Conservation (phyloP, 495 filamentous ascomycete species). For the Hypomontagnella monticulosa region DNA sequence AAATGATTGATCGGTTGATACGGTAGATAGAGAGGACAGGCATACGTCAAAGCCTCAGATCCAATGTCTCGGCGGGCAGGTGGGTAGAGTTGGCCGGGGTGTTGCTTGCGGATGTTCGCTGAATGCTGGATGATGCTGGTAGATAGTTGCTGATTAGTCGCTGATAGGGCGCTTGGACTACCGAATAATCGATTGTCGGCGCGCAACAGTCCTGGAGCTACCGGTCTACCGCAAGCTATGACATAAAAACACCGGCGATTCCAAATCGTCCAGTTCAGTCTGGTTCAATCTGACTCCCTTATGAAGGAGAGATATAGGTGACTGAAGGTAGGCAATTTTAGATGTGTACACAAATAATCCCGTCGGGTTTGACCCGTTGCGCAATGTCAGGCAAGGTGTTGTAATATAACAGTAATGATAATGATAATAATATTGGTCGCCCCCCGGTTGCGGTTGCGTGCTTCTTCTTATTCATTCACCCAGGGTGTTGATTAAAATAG, state of each 20-base stretch:
- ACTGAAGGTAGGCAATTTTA: neutral
- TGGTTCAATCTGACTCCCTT: too few species aligned
- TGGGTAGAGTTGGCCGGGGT: slow-evolving; percentile 4
- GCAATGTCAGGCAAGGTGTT: neutral
- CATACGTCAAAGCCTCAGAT: slow-evolving; percentile 39
- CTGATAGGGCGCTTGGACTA: slow-evolving; percentile 24
- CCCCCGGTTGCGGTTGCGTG: slow-evolving; percentile 16
- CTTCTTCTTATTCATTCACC: slow-evolving; percentile 11
- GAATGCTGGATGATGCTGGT: too few species aligned
- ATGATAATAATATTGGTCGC: slow-evolving; percentile 5
- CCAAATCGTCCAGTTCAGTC: too few species aligned
- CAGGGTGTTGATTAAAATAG: slow-evolving; percentile 26
- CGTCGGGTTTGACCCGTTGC: neutral
- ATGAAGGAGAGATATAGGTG: too few species aligned
- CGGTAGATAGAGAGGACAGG: slow-evolving; percentile 16
- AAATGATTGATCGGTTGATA: slow-evolving; percentile 12
- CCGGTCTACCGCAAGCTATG: neutral
- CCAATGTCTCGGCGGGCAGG: slow-evolving; percentile 27
- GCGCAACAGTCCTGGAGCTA: neutral
- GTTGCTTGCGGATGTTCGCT: slow-evolving; percentile 18
- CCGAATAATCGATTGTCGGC: slow-evolving; percentile 27
- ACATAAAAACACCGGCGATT: slow-evolving; percentile 19
- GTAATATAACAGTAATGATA: slow-evolving; percentile 13
- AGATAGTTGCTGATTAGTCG: neutral
- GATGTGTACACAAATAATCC: neutral